A percentile compares a stretch with the other conserved stretches of the same genome.
Conservation (phyloP, 371 early-diverging fungal genomes). For the Lichtheimia hyalospora region DNA sequence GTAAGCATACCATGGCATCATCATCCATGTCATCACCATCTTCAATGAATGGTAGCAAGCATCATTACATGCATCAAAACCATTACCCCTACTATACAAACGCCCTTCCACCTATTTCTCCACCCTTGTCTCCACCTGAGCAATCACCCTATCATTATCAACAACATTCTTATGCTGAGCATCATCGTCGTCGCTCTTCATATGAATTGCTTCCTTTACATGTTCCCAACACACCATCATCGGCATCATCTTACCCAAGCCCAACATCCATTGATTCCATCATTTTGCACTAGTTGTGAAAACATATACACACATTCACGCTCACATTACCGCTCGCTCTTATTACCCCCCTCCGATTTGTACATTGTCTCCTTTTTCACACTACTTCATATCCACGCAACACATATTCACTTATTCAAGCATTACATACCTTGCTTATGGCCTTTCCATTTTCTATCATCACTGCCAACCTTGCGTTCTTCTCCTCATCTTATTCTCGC, state of each 20-base stretch:
- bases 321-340: neutral
- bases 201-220: conserved; percentile 14
- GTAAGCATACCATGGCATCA: conserved; percentile 25
- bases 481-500: too few species aligned
- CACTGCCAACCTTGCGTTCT: too few species aligned
- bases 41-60: neutral
- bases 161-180: too few species aligned
- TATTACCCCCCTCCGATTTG: neutral
- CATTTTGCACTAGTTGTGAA: conserved; percentile 17
- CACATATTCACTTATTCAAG: too few species aligned
- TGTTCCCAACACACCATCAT: neutral
- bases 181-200: too few species aligned
- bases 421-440: too few species aligned
- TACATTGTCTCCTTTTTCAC: neutral
- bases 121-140: conserved; percentile 27
- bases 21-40: conserved; percentile 1
- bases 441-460: too few species aligned
- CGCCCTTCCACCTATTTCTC: conserved; percentile 50
- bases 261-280: conserved; percentile 28
- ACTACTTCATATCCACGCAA: too few species aligned
- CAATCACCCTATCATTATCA: neutral
- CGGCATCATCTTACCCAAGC: conserved; percentile 28
- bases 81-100: conserved; percentile 26
- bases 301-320: neutral
- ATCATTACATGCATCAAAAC: neutral